Evolutionary conservation across 345 rosid species (phyloP), one percentile per base, ranked within the genome.

Genomic region (Turritis glabra): DNA sequence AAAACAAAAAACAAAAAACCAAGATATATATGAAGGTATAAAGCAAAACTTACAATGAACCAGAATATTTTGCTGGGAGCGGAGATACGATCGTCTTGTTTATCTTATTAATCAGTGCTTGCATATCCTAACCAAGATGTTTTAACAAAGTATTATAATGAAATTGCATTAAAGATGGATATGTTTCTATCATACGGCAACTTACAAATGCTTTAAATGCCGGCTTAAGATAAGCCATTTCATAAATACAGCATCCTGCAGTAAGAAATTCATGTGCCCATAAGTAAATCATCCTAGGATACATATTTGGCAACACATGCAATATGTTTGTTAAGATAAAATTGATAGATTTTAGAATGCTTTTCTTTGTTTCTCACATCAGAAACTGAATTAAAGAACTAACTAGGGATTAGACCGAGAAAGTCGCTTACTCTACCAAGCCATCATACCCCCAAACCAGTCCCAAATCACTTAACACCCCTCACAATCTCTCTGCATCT

Each of bases 151-250:
- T 30, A 48, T 10, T 4, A 47, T 3, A 35, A 59, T 7, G 46
- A 29, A 63, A 38, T 8, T 64, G 30, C 9, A 27, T 55, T 10
- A 23, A 37, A 67, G 61, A 52, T 67, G 4, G 25, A n/a, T 2
- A 51, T 9, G 10, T 25, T 22, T 35, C n/a, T 33, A 22, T 4
- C 11, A 37, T 43, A 41, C 8, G 43, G 8, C 4, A 75, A 85
- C 96, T 90, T 83, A 92, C 98, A 73, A 92, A 92, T 60, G 98
- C 98, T 81, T 90, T 92, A 77, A 92, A 92, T 72, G 96, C 98
- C 38, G 98, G 91, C 88, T 78, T 90, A 53, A 80, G 90, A 58
- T 90, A 67, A 66, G 92, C 74, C 94, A 92, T 92, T 85, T 92
- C 98, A 80, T 90, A 90, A 72, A 90, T 83, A 80, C 98, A 92